These are phyloP conservation scores for Plasmopara halstedii DNA, from an alignment of 352 stramenopile genomes.

Conservation along the genomic window DNA sequence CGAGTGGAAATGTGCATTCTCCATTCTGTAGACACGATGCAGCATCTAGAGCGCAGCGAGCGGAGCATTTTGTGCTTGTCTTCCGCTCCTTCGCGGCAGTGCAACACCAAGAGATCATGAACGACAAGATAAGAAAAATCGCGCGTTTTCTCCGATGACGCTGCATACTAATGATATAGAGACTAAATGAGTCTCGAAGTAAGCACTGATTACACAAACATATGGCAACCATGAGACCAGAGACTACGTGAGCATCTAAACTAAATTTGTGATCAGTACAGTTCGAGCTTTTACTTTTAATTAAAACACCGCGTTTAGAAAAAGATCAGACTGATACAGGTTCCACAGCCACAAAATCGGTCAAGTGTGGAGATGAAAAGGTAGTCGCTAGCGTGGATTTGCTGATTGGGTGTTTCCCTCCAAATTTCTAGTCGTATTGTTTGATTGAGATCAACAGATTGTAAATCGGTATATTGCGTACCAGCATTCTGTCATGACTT, in stretches of 20 bases:
- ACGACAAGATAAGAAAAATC: slow-evolving; percentile 1
- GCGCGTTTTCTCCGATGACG: slow-evolving; percentile 8
- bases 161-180: slow-evolving; percentile 13
- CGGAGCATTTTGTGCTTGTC: not conserved
- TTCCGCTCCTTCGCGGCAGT: slow-evolving; percentile 1
- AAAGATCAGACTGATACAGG: no score
- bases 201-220: not conserved
- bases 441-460: no score
- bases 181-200: slow-evolving; percentile 2
- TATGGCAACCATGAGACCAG: not conserved
- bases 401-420: no score
- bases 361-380: no score
- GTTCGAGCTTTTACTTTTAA: slow-evolving; percentile 13
- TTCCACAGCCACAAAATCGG: no score
- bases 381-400: no score
- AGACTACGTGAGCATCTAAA: no score
- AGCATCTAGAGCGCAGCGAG: slow-evolving; percentile 1
- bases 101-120: slow-evolving; percentile 4
- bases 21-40: slow-evolving; percentile 2
- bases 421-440: no score
- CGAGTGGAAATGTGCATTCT: slow-evolving; percentile 4
- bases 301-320: no score
- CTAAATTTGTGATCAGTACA: not conserved
- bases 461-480: no score
- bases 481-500: no score